Evolutionary conservation across 164 flowering plant species (phyloP).

Genomic region (Echeveria elegans): DNA sequence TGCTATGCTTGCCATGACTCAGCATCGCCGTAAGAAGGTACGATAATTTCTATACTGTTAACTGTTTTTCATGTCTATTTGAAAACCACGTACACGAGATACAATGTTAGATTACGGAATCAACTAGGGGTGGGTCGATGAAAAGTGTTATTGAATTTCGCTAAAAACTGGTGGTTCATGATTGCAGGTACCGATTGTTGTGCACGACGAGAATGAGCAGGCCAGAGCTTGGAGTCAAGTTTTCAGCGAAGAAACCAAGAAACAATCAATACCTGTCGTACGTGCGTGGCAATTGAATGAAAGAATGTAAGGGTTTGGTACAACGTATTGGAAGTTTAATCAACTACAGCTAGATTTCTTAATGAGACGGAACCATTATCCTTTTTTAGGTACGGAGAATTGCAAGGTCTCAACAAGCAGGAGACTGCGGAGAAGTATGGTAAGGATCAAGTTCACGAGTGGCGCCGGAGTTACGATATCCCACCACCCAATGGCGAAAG

Average conservation of each 20-base stretch:
- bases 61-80: no score
- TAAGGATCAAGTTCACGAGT: conserved; percentile 84
- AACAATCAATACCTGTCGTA: conserved; percentile 87
- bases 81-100: no score
- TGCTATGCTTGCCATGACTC: conserved; percentile 99
- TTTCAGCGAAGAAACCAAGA: conserved; percentile 76
- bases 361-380: not conserved
- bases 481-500: conserved; percentile 99
- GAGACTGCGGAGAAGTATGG: conserved; percentile 97
- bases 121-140: not conserved
- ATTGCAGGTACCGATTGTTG: conserved; percentile 80
- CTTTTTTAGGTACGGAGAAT: conserved; percentile 79
- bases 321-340: conserved; percentile 5
- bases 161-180: not conserved
- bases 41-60: not conserved
- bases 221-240: conserved; percentile 80
- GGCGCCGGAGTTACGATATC: conserved; percentile 93
- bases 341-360: not conserved
- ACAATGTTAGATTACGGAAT: no score
- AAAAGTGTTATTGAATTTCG: not conserved
- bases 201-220: conserved; percentile 79
- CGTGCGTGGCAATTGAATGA: conserved; percentile 95
- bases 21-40: conserved; percentile 94
- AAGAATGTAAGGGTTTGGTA: conserved; percentile 56
- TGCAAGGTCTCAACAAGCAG: conserved; percentile 96